These are phyloP conservation scores for Claviceps paspali DNA, from an alignment of 2,329 filamentous ascomycete genomes.

Conservation along the genomic window DNA sequence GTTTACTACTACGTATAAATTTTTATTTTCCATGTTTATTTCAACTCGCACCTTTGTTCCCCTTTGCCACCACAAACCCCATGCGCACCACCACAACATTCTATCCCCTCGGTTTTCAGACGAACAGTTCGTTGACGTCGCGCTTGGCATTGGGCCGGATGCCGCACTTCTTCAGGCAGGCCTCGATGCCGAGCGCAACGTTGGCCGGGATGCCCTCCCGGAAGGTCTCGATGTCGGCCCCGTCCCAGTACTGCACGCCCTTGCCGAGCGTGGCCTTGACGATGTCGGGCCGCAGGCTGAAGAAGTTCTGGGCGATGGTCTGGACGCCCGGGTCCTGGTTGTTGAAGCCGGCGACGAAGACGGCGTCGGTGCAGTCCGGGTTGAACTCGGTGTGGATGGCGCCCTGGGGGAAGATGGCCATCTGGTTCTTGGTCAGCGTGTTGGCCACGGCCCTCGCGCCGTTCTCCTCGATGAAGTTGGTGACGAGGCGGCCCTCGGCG, in stretches of 20 bases:
- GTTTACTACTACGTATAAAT: no score
- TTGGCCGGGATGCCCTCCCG: constrained; percentile 27
- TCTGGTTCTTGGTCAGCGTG: constrained; percentile 24
- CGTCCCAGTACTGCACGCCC: constrained; percentile 20
- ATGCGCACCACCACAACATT: no score
- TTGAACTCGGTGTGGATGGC: constrained; percentile 36
- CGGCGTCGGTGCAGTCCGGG: constrained; percentile 30
- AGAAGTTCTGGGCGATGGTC: constrained; percentile 31
- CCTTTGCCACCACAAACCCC: no score
- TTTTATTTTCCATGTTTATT: no score
- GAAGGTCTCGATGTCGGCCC: constrained; percentile 25
- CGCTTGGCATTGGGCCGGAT: constrained; percentile 22
- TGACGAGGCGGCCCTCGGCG: constrained; percentile 27
- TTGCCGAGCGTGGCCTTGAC: constrained; percentile 21
- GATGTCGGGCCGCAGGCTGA: constrained; percentile 25
- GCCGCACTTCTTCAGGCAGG: constrained; percentile 33
- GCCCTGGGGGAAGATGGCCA: constrained; percentile 34
- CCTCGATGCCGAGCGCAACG: constrained; percentile 34
- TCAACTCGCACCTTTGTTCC: no score
- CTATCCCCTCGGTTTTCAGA: background rate
- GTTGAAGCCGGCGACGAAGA: constrained; percentile 33
- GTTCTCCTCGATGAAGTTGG: constrained; percentile 29
- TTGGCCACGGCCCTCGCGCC: constrained; percentile 22
- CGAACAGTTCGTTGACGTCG: constrained; percentile 11
- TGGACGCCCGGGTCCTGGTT: constrained; percentile 29